Percentiles rank a stretch among this genome's conserved stretches.
Evolutionary conservation across 768 basidiomycete species (phyloP).

Genomic region (Kwoniella botswanensis): DNA sequence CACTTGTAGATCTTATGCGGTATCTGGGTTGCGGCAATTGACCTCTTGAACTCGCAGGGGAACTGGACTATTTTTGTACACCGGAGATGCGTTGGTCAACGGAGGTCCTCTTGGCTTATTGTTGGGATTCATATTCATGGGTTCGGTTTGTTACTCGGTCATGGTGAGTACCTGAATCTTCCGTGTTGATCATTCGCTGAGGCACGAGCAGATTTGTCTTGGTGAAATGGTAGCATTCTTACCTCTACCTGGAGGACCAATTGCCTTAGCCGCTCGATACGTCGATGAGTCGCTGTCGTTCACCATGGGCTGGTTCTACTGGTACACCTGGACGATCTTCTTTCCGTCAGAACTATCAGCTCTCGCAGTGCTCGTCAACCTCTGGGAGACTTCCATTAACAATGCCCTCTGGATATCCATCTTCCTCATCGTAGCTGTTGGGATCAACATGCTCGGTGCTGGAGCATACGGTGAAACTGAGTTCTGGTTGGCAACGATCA

Average conservation of each 20-base stretch:
- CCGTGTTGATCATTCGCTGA: not conserved
- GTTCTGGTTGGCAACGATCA: slow-evolving; percentile 62
- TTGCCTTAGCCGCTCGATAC: slow-evolving; percentile 16
- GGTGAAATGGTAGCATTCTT: slow-evolving; percentile 34
- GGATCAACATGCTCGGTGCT: slow-evolving; percentile 10
- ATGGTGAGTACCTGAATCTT: not conserved
- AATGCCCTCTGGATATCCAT: slow-evolving; percentile 29
- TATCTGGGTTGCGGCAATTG: not conserved
- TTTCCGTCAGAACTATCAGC: slow-evolving; percentile 15
- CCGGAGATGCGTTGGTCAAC: slow-evolving; percentile 54
- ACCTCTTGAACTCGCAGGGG: not conserved
- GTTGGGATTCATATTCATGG: slow-evolving; percentile 42
- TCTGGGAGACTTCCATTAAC: slow-evolving; percentile 22
- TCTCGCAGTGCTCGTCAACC: slow-evolving; percentile 28
- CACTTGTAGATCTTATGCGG: not conserved
- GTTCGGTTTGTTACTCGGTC: slow-evolving; percentile 3
- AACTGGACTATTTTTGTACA: slow-evolving; percentile 67
- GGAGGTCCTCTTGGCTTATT: slow-evolving; percentile 51
- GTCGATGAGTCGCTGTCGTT: slow-evolving; percentile 63
- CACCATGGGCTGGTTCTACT: slow-evolving; percentile 24
- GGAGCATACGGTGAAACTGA: slow-evolving; percentile 73
- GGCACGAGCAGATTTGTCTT: slow-evolving; percentile 14
- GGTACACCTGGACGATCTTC: slow-evolving; percentile 3
- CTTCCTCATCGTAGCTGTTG: slow-evolving; percentile 24
- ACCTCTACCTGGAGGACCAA: slow-evolving; percentile 3